Evolutionary conservation across 2,329 filamentous ascomycete genomes (phyloP).

Genomic region (Exophiala sp.): DNA sequence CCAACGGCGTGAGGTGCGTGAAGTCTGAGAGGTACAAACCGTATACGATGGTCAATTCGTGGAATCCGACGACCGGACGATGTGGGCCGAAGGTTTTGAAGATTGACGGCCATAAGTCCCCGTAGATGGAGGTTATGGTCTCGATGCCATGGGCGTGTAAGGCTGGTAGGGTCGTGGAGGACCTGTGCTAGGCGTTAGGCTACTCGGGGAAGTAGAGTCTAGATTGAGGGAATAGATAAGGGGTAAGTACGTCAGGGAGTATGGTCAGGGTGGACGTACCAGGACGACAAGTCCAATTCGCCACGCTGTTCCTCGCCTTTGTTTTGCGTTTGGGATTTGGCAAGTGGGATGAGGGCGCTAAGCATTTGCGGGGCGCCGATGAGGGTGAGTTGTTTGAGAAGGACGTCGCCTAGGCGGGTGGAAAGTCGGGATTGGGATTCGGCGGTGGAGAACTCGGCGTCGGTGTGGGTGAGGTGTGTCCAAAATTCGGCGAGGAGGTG

Average conservation of each 20-base stretch:
- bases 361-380: conserved; percentile 34
- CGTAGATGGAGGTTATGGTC: conserved; percentile 33
- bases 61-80: conserved; percentile 56
- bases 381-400: conserved; percentile 35
- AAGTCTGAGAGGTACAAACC: conserved; percentile 48
- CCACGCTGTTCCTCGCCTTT: conserved; percentile 16
- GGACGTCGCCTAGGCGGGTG: conserved; percentile 29
- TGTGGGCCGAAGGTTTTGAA: conserved; percentile 33
- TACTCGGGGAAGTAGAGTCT: no score
- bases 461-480: conserved; percentile 27
- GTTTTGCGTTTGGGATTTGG: conserved; percentile 28
- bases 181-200: conserved; percentile 9
- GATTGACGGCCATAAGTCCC: conserved; percentile 31
- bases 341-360: conserved; percentile 31
- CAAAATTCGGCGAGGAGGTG: conserved; percentile 31
- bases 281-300: conserved; percentile 15
- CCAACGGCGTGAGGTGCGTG: conserved; percentile 38
- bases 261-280: conserved; percentile 3
- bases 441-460: conserved; percentile 13
- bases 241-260: neutral
- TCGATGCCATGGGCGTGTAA: conserved; percentile 31
- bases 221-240: no score
- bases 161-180: conserved; percentile 24
- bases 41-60: conserved; percentile 74
- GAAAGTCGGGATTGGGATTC: conserved; percentile 18